These are phyloP conservation scores for Musa itinerans DNA, from an alignment of 176 grass and related monocot species.

Conservation along the genomic window DNA sequence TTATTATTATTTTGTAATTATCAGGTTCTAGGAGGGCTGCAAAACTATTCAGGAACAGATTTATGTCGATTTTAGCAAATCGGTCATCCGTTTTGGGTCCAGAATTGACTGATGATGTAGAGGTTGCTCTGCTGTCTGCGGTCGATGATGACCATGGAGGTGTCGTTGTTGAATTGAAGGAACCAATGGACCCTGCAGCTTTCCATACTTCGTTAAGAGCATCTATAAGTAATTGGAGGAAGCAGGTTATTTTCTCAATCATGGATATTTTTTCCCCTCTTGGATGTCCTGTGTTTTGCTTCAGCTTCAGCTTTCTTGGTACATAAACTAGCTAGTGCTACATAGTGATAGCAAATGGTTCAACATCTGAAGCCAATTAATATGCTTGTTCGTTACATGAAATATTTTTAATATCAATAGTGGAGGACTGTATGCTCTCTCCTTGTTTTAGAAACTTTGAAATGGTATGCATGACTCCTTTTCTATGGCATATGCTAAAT, in stretches of 20 bases:
- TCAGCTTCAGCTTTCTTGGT: not conserved
- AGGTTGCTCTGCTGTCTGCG: not conserved
- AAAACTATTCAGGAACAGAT: not conserved
- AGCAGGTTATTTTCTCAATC: slow-evolving; percentile 2
- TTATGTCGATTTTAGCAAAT: not conserved
- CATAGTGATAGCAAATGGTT: no score
- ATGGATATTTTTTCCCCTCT: no score
- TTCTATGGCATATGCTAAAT: no score
- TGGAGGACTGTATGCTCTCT: no score
- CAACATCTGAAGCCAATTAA: no score
- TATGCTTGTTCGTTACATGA: no score
- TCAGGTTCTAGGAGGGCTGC: not conserved
- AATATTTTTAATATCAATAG: no score
- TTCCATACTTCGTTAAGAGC: not conserved
- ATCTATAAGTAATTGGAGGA: slow-evolving; percentile 1
- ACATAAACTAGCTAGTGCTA: not conserved
- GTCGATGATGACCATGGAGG: slow-evolving; percentile 11
- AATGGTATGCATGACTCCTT: no score
- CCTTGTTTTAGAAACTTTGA: no score
- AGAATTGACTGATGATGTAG: not conserved
- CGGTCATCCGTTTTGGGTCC: not conserved
- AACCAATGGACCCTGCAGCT: slow-evolving; percentile 6
- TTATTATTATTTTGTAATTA: not conserved
- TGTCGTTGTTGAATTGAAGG: slow-evolving; percentile 9
- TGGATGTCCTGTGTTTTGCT: no score